Conservation (phyloP, 108 stramenopile species). For the Poteriospumella lacustris region DNA sequence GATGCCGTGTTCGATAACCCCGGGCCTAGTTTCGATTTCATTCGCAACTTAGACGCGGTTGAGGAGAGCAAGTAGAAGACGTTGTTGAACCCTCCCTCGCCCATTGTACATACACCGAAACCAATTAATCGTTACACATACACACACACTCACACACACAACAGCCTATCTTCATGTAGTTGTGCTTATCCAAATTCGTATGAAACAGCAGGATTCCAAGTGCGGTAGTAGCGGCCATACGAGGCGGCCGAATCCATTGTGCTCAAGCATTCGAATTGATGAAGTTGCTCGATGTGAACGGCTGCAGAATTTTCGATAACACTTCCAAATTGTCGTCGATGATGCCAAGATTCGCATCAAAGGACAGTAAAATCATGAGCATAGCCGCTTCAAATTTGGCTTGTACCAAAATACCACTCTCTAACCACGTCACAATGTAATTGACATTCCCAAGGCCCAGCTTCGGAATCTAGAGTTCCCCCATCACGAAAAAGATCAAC, state of each 20-base stretch:
- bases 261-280: background rate
- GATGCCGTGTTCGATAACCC: background rate
- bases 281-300: background rate
- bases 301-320: background rate
- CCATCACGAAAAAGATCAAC: no score
- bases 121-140: no score
- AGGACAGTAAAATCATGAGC: background rate
- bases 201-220: no score
- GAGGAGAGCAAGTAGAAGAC: no score
- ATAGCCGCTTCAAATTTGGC: background rate
- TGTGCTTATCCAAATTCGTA: no score
- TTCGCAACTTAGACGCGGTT: background rate
- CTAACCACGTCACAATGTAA: background rate
- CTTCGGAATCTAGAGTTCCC: no score
- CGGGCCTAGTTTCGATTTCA: background rate
- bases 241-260: no score
- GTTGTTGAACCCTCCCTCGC: no score
- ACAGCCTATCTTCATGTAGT: no score
- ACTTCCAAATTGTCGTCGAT: background rate
- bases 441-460: background rate
- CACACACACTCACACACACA: no score
- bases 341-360: conserved; percentile 10
- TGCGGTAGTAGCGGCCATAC: no score
- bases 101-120: no score
- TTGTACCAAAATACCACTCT: background rate